Conservation (phyloP, 2,329 filamentous ascomycete species). For the Aspergillus latus region DNA sequence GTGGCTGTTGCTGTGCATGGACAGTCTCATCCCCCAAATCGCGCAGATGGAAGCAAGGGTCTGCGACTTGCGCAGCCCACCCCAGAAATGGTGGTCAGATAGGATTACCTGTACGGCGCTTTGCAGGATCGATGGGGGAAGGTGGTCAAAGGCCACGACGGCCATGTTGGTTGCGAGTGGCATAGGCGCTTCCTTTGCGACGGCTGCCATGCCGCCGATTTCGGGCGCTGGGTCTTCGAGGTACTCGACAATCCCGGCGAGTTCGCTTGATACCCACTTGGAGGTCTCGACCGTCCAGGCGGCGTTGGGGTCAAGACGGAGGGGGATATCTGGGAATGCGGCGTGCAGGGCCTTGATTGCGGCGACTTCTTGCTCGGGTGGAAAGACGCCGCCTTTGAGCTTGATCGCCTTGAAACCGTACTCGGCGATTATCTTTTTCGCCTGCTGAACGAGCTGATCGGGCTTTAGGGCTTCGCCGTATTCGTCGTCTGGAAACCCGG, state of each 20-base stretch:
- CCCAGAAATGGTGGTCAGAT: slow-evolving; percentile 49
- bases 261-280: slow-evolving; percentile 1
- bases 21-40: slow-evolving; percentile 44
- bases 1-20: slow-evolving; percentile 49
- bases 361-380: slow-evolving; percentile 42
- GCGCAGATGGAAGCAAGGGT: slow-evolving; percentile 33
- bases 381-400: slow-evolving; percentile 46
- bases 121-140: slow-evolving; percentile 41
- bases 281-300: slow-evolving; percentile 10
- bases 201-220: slow-evolving; percentile 47
- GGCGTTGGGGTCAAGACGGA: slow-evolving; percentile 19
- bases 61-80: slow-evolving; percentile 45
- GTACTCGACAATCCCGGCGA: slow-evolving; percentile 34
- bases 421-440: slow-evolving; percentile 28
- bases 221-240: slow-evolving; percentile 44
- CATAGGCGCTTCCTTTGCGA: slow-evolving; percentile 43
- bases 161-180: slow-evolving; percentile 48
- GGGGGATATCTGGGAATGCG: slow-evolving; percentile 40
- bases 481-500: slow-evolving; percentile 42
- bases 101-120: slow-evolving; percentile 45
- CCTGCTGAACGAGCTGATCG: slow-evolving; percentile 15
- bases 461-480: slow-evolving; percentile 43
- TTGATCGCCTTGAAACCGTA: slow-evolving; percentile 49
- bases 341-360: slow-evolving; percentile 41
- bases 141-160: slow-evolving; percentile 44